Evolutionary conservation across 192 early-diverging fungal species (phyloP), one percentile per base, ranked within the genome.

Genomic region (Coemansia aciculifera): DNA sequence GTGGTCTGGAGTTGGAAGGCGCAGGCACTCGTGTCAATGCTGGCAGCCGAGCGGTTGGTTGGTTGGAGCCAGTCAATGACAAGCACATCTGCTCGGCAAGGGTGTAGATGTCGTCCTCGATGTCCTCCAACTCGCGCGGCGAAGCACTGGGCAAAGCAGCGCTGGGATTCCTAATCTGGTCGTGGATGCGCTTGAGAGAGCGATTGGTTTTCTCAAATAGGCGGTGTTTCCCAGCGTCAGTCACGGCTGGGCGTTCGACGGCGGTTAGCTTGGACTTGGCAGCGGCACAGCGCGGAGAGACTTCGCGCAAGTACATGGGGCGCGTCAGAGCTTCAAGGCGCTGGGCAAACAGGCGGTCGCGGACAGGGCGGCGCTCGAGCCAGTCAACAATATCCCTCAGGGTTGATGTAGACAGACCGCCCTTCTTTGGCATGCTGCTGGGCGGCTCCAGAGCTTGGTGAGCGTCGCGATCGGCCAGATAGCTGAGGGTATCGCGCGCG

Each of bases 31-130:
- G 72, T 19, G 43, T 29, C 46, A 69, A 46, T 23, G 59, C 67
- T 23, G 72, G 77, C 23, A 79, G n/a, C 27, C 36, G 72, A 17
- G 72, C 56, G 21, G 60, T 42, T 19, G 77, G 68, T 24, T 65
- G 72, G 5, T 37, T 39, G 17, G 68, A 65, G 0, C 68, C 68
- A 15, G 57, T 40, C 44, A 73, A 38, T 5, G 72, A 54, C 64
- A 74, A 31, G 56, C 77, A 79, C 62, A 70, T 70, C 21, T 68
- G 66, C 42, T 74, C 69, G 11, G 78, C 65, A 8, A 80, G 69
- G 0, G 31, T 12, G 39, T 68, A 68, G 46, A 80, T 71, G 27
- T 69, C 62, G 19, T 56, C 19, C 34, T 31, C 34, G 19, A 60
- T 39, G 17, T 60, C 59, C 36, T 60, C 59, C 36, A 60, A 21